A percentile compares a stretch with the other conserved stretches of the same genome.
Conservation (phyloP, 192 early-diverging fungal genomes). For the Mortierella hygrophila region DNA sequence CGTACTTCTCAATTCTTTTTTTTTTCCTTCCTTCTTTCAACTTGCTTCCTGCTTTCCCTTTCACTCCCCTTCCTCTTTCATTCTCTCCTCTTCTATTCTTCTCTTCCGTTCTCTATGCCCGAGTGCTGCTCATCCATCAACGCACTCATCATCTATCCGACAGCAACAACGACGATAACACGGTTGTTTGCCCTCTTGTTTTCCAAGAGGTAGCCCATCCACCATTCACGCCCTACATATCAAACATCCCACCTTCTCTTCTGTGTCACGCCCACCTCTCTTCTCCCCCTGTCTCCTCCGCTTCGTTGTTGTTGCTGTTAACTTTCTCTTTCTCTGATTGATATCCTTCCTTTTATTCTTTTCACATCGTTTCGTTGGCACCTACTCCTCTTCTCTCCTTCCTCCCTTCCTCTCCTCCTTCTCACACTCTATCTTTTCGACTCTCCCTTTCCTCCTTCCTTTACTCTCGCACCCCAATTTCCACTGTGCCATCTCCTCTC, state of each 20-base stretch:
- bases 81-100: background rate
- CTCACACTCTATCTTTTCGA: background rate
- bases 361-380: too few relatives aligned
- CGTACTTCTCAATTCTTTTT: background rate
- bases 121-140: background rate
- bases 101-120: background rate
- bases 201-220: background rate
- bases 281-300: too few relatives aligned
- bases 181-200: background rate
- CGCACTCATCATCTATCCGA: background rate
- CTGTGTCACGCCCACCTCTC: background rate
- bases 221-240: background rate
- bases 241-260: background rate
- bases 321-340: too few relatives aligned
- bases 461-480: background rate
- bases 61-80: background rate
- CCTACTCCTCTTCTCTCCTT: too few relatives aligned
- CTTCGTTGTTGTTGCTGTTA: background rate
- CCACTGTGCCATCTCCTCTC: background rate
- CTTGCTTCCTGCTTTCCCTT: background rate
- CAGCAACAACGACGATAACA: background rate
- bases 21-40: background rate
- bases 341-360: too few relatives aligned
- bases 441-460: background rate
- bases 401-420: background rate